phyloP scores from a whole-genome alignment of 495 filamentous ascomycete genomes.

The Aspergillus steynii region DNA sequence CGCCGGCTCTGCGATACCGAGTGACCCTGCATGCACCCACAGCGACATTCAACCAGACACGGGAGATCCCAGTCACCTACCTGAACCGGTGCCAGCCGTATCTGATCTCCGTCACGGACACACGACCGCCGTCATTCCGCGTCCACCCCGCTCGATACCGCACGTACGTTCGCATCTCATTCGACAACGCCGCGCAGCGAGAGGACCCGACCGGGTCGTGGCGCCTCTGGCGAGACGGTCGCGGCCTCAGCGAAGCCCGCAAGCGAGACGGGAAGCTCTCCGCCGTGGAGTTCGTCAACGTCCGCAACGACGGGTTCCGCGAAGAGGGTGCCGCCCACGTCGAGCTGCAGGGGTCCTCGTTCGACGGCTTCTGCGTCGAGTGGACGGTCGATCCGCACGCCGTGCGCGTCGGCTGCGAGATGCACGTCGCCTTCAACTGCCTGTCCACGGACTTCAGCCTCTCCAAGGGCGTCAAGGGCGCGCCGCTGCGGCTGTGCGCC shows the following conservation, averaged over 20 bases:
- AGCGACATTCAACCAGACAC: conserved; percentile 76
- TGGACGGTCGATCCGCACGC: conserved; percentile 60
- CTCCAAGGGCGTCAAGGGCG: conserved; percentile 86
- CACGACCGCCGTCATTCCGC: conserved; percentile 22
- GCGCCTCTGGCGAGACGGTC: conserved; percentile 86
- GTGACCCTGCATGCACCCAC: conserved; percentile 80
- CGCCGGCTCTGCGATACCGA: conserved; percentile 64
- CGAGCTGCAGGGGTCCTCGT: conserved; percentile 72
- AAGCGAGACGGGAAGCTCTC: conserved; percentile 77
- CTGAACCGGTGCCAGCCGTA: conserved; percentile 88
- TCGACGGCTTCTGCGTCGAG: conserved; percentile 78
- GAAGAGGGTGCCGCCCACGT: not conserved
- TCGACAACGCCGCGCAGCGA: conserved; percentile 81
- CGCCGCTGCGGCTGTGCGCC: conserved; percentile 79
- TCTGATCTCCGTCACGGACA: conserved; percentile 68
- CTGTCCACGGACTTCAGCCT: conserved; percentile 88
- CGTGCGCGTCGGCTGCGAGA: conserved; percentile 45
- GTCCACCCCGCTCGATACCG: conserved; percentile 55
- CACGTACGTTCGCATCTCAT: conserved; percentile 82
- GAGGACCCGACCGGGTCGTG: conserved; percentile 72
- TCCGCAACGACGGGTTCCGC: not conserved
- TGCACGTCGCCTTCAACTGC: conserved; percentile 85
- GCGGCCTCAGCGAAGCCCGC: conserved; percentile 80
- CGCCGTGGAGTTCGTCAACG: conserved; percentile 83
- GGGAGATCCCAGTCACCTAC: conserved; percentile 87